Conservation (phyloP, 2,329 filamentous ascomycete genomes). For the Aureobasidium sp. region DNA sequence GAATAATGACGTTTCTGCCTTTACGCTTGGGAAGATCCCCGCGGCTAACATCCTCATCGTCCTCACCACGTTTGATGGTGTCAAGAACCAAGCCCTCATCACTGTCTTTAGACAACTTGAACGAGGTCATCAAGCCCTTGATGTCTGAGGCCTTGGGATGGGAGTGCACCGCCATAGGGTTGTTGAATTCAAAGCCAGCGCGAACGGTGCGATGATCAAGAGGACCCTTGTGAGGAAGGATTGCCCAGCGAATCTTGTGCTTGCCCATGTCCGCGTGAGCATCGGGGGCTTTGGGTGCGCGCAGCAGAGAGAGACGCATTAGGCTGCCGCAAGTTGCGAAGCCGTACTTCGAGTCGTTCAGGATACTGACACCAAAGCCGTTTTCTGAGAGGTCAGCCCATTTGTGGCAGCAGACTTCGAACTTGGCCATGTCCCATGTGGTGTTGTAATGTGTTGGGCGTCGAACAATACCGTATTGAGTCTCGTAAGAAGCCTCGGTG, state of each 20-base stretch:
- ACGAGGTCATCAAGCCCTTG: conserved; percentile 38
- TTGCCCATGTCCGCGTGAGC: conserved; percentile 82
- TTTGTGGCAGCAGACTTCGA: conserved; percentile 93
- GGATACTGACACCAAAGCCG: conserved; percentile 80
- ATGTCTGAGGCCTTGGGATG: conserved; percentile 21
- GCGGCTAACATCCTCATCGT: conserved; percentile 44
- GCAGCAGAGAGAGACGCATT: conserved; percentile 84
- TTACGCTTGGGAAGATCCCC: conserved; percentile 50
- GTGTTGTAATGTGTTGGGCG: conserved; percentile 98
- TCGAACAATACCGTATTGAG: conserved; percentile 80
- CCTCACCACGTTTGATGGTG: conserved; percentile 74
- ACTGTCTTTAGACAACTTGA: conserved; percentile 49
- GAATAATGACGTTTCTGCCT: conserved; percentile 71
- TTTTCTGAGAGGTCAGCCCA: conserved; percentile 86
- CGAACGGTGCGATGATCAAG: conserved; percentile 67
- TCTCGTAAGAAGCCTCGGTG: conserved; percentile 91
- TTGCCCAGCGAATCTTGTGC: conserved; percentile 81
- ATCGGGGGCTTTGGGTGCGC: conserved; percentile 86
- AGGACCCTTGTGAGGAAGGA: conserved; percentile 71
- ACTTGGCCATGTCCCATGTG: conserved; percentile 95
- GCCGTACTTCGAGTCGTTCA: conserved; percentile 94
- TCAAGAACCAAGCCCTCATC: conserved; percentile 69
- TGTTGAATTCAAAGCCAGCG: conserved; percentile 86
- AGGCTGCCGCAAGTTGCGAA: conserved; percentile 83
- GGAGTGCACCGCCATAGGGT: conserved; percentile 55